These are phyloP conservation scores for Trichoderma atrobrunneum DNA, from an alignment of 2,329 filamentous ascomycete genomes.

Conservation along the genomic window DNA sequence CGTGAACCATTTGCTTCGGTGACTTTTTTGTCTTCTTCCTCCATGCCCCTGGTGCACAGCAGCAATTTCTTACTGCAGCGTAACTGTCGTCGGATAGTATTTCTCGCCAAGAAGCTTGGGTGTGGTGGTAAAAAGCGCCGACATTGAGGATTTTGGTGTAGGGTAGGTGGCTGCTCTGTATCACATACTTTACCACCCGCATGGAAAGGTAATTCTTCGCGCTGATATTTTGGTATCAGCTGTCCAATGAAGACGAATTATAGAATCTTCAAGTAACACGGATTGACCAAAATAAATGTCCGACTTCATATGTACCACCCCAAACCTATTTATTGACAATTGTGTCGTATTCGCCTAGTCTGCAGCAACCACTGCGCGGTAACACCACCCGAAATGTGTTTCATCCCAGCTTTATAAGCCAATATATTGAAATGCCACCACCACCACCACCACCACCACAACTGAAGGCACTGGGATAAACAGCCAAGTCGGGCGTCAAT, in stretches of 20 bases:
- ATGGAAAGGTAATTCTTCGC: background rate
- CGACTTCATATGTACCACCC: background rate
- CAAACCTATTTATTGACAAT: too few species aligned
- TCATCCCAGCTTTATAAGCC: background rate
- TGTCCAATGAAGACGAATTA: background rate
- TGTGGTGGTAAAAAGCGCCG: background rate
- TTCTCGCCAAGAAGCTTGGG: background rate
- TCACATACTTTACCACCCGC: background rate
- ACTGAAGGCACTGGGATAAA: background rate
- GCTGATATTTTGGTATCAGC: background rate
- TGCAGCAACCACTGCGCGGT: background rate
- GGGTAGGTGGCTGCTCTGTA: background rate
- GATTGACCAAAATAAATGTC: background rate
- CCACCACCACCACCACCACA: background rate
- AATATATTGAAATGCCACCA: background rate
- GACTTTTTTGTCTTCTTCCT: background rate
- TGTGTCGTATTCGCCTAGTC: background rate
- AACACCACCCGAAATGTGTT: background rate
- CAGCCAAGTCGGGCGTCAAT: background rate
- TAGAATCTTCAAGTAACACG: background rate
- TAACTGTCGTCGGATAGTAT: background rate
- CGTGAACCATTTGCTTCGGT: background rate
- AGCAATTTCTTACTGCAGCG: background rate
- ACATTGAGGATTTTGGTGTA: background rate
- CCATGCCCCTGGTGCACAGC: background rate